Percentiles rank a stretch among this genome's conserved stretches.
These are phyloP conservation scores for Plasmodium sp. DNA, from an alignment of 169 alveolate species.

Conservation along the genomic window DNA sequence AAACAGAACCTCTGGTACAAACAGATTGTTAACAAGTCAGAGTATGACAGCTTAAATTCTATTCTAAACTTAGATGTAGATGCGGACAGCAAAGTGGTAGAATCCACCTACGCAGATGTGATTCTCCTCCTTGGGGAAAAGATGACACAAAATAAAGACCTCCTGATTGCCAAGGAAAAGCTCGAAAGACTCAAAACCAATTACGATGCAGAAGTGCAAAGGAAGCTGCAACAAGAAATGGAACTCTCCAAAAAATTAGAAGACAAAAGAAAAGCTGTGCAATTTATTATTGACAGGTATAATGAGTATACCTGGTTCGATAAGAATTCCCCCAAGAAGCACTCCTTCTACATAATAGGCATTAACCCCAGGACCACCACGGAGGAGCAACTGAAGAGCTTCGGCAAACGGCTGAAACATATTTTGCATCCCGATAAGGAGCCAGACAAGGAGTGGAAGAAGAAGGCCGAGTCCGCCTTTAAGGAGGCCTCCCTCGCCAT, in stretches of 20 bases:
- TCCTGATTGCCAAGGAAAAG: conserved; percentile 58
- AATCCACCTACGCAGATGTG: conserved; percentile 34
- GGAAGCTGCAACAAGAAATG: conserved; percentile 79
- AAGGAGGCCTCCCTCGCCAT: conserved; percentile 87
- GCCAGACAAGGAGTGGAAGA: conserved; percentile 83
- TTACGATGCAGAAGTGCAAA: conserved; percentile 77
- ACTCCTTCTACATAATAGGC: conserved; percentile 83
- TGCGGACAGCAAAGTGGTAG: conserved; percentile 21
- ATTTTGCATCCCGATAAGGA: conserved; percentile 85
- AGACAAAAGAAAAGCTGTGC: conserved; percentile 78
- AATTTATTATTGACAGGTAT: conserved; percentile 77
- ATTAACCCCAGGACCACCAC: conserved; percentile 75
- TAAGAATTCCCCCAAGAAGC: conserved; percentile 73
- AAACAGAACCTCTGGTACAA: conserved; percentile 65
- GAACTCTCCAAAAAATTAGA: conserved; percentile 74
- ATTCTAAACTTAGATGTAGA: conserved; percentile 52
- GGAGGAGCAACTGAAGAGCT: conserved; percentile 73
- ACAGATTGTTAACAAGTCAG: conserved; percentile 63
- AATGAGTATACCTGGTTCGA: conserved; percentile 75
- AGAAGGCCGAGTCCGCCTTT: conserved; percentile 81
- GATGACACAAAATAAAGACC: conserved; percentile 69
- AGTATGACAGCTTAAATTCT: conserved; percentile 71
- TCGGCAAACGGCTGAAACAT: conserved; percentile 81
- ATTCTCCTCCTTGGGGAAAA: conserved; percentile 18
- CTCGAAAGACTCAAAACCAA: conserved; percentile 66